These are phyloP conservation scores for Artemisia princeps DNA, from an alignment of 140 eudicot genomes.

Conservation along the genomic window DNA sequence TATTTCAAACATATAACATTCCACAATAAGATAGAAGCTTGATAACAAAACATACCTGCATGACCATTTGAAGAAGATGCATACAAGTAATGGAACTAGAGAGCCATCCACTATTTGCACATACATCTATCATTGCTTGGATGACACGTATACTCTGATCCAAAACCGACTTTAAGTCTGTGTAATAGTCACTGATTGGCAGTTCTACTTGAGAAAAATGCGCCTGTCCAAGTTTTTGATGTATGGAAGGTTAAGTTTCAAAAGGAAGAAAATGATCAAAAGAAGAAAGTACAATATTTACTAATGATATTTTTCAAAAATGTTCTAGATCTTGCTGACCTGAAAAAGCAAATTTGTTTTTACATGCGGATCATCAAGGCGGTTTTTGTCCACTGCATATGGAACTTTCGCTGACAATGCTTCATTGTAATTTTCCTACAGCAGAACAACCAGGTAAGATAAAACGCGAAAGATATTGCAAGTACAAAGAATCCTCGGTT, in stretches of 20 bases:
- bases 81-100: constrained; percentile 86
- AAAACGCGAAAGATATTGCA: constrained; percentile 13
- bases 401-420: constrained; percentile 67
- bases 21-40: neutral
- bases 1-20: neutral
- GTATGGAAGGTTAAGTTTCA: constrained; percentile 4
- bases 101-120: constrained; percentile 99
- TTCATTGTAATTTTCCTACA: constrained; percentile 82
- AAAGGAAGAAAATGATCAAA: neutral
- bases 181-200: constrained; percentile 83
- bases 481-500: neutral
- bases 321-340: constrained; percentile 37
- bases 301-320: neutral
- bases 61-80: constrained; percentile 94
- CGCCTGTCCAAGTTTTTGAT: constrained; percentile 45
- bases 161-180: constrained; percentile 90
- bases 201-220: constrained; percentile 80
- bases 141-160: constrained; percentile 94
- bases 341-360: constrained; percentile 92
- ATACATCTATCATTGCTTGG: constrained; percentile 95
- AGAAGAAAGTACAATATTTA: neutral
- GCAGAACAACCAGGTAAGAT: constrained; percentile 13
- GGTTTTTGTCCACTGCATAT: constrained; percentile 63
- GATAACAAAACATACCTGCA: constrained; percentile 62
- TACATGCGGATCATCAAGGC: constrained; percentile 91